Conservation (phyloP, 805 yeast genomes). For the Cyberlindnera maritima region DNA sequence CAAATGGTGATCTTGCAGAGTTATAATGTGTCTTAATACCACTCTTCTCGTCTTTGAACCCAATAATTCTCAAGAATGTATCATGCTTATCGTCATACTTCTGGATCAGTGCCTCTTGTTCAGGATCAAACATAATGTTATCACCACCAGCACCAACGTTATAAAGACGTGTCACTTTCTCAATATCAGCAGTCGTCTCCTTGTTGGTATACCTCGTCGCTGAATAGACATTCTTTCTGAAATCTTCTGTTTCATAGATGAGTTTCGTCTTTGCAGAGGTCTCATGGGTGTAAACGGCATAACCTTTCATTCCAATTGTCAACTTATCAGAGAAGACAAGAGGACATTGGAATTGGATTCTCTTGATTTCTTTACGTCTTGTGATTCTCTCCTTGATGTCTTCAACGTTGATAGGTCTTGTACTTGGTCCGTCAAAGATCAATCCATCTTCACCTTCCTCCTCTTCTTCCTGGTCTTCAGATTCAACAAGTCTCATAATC, state of each 20-base stretch:
- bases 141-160: conserved; percentile 43
- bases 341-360: conserved; percentile 62
- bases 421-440: conserved; percentile 37
- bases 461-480: conserved; percentile 13
- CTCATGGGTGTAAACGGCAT: conserved; percentile 56
- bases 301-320: conserved; percentile 69
- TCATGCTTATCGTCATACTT: conserved; percentile 32
- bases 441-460: conserved; percentile 11
- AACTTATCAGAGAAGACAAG: conserved; percentile 54
- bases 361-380: conserved; percentile 56
- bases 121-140: conserved; percentile 36
- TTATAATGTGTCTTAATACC: conserved; percentile 51
- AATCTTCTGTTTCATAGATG: conserved; percentile 53
- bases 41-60: conserved; percentile 50
- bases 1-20: conserved; percentile 52
- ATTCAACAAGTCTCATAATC: conserved; percentile 35
- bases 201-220: conserved; percentile 39
- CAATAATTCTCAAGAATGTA: conserved; percentile 62
- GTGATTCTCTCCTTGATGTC: conserved; percentile 48
- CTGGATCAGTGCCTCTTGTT: conserved; percentile 34
- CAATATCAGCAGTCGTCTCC: conserved; percentile 43
- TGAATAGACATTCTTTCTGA: conserved; percentile 49
- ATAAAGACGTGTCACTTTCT: conserved; percentile 36
- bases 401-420: conserved; percentile 40
- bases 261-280: conserved; percentile 45